Base-by-base conservation (phyloP, 2,329 filamentous ascomycete species). In the Phialophora macrospora region DNA sequence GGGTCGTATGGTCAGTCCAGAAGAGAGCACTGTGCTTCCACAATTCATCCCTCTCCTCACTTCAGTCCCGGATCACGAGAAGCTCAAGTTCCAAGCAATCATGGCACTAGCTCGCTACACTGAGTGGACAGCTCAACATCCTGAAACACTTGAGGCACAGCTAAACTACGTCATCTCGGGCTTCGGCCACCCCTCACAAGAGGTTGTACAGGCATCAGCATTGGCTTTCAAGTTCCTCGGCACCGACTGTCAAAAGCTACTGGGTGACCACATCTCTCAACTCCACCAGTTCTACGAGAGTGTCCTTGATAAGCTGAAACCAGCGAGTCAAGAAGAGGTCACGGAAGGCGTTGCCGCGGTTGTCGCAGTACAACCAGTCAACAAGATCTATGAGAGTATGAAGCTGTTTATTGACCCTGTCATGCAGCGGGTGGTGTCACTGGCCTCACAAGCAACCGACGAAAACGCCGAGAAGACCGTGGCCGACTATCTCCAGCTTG, bases 31-130 rank as follows among this genome's bases (percentile, higher is more conserved):
- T 46, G 91, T 99, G 72, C 83, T 99, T 48, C 91, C 93, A 2
- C 91, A 94, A 74, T 88, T 99, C 17, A 97, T 99, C 80, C 93
- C 93, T 20, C 83, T 99, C 63, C 88, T 99, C 68, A 92, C 97
- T 11, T 91, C 96, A 75, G 96, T 99, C 67, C 95, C 95, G 0
- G 89, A 91, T 74, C 95, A 99, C 74, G 92, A 98, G 79, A 99
- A 98, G 81, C 86, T 99, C n/a, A 92, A 93, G 7, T 99, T 99
- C 79, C 94, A 96, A 68, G 94, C 94, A 5, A 97, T 98, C 74
- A 97, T 99, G 93, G 93, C 96, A 2, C 85, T 99, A 24, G 95
- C 93, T 44, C 87, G 95, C 68, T 99, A 99, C 76, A 99, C 96
- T 0, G 94, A 98, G 77, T 99, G 95, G 95, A 99, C 96, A 0